Evolutionary conservation across 2,329 filamentous ascomycete genomes (phyloP), one percentile per base, ranked within the genome.

Genomic region (Colletotrichum higginsianum): DNA sequence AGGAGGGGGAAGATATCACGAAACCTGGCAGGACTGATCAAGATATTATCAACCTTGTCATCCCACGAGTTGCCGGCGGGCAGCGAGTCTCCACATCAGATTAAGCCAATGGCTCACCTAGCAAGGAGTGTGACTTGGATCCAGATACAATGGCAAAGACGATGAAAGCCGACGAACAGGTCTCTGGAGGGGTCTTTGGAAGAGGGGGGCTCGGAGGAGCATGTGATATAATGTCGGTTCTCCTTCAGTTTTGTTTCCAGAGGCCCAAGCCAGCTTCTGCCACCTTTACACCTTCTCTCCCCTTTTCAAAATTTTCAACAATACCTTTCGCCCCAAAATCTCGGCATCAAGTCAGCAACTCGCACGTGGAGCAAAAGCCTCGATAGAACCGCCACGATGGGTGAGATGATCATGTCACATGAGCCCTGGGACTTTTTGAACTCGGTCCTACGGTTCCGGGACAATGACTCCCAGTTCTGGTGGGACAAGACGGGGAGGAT

Each of bases 341-440:
- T 26, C 26, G 26, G 3, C 4, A 26, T 26, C 4, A 26, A 26
- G 26, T 4, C 26, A 23, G 21, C 21, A 46, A 23, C 21, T 30
- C 2, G 13, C 3, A 38, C 16, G 12, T 13, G 1, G 3, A 23
- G 13, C 35, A n/a, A 30, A 4, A 23, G 7, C 26, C 26, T 26
- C 26, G 26, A 26, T 26, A 26, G 26, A 4, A 26, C 66, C 46
- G 53, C n/a, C 53, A 66, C 47, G 11, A 71, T 71, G 68, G 68
- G 68, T 23, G 68, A 71, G 21, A 71, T 71, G 64, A 71, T 71
- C 38, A 58, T 68, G 38, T 71, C 68, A 3, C 38, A 67, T 23
- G 68, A 68, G 38, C 68, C 68, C 8, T 71, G 68, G 68, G 68
- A 71, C 64, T 57, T 67, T n/a, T 26, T 71, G 12, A 71, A 71